Base-by-base conservation (phyloP, 768 basidiomycete species). In the Kwoniella newhampshirensis region DNA sequence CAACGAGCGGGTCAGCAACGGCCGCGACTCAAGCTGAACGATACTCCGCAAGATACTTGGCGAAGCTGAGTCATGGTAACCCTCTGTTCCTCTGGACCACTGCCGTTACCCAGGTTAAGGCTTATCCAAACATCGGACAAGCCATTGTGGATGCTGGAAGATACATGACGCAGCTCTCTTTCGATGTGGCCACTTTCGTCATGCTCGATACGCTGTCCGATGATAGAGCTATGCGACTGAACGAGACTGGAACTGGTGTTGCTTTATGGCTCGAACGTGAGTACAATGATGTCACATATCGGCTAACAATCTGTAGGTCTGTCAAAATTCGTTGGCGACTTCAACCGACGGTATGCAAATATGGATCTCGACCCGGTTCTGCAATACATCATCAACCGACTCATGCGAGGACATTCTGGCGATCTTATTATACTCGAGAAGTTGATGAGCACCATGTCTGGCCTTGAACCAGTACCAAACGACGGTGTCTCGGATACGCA, bases 401-500 rank as follows among this genome's bases (percentile, higher is more conserved):
- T 98, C 27, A 84, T 87, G 71, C 84, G 84, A 43, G 86, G 85
- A 32, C 86, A 91, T 70, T 84, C 89, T 1, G 71, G 57, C 37
- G 71, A 98, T 68, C 86, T 97, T 41, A 83, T 92, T 20, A 88
- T 98, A 21, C 80, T 99, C n/a, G 84, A 87, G 28, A 91, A 94
- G 69, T 79, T 99, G 48, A 90, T 98, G 48, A 87, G 86, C 83
- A 89, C 91, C 73, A 94, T 97, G 91, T 87, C 91, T 4, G 91
- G 89, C 3, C 89, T 96, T 57, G 87, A 94, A 68, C 90, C 91
- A 3, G 79, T 96, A 48, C 89, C 90, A 0, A 91, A 86, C 73
- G 79, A 68, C 50, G 68, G 69, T n/a, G 59, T 97, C 35, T 89
- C 91, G 0, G 91, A 96, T 59, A 81, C 85, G 0, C 93, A 98